These are phyloP conservation scores for Hyparrhenia diplandra DNA, from an alignment of 176 grass and related monocot genomes.

Conservation along the genomic window DNA sequence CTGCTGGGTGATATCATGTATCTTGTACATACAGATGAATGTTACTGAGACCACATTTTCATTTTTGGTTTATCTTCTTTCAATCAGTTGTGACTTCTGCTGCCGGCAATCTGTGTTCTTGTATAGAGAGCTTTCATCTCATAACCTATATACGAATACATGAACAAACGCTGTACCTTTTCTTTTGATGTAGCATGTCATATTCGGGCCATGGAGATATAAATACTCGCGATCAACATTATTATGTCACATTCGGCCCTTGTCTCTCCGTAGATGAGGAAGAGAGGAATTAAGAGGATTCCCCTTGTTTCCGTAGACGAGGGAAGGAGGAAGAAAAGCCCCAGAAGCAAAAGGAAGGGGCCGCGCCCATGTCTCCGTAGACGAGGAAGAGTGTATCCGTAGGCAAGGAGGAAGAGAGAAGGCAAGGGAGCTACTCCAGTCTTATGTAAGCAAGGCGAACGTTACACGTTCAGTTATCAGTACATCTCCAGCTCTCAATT, in stretches of 20 bases:
- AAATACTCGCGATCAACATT: not conserved
- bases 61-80: constrained; percentile 13
- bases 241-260: no score
- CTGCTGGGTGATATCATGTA: constrained; percentile 65
- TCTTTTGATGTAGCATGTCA: not conserved
- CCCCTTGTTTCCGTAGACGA: not conserved
- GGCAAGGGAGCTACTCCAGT: not conserved
- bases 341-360: no score
- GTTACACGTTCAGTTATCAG: not conserved
- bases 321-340: no score
- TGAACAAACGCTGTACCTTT: not conserved
- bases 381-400: not conserved
- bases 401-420: not conserved
- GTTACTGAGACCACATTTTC: not conserved
- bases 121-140: constrained; percentile 32
- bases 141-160: constrained; percentile 29
- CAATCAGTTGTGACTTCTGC: constrained; percentile 23
- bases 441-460: not conserved
- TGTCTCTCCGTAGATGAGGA: no score
- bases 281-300: not conserved
- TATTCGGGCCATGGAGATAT: not conserved
- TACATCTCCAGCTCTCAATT: not conserved
- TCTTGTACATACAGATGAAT: constrained; percentile 44
- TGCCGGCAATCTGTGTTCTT: constrained; percentile 29
- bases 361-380: no score